These are phyloP conservation scores for Globisporangium spinosum DNA, from an alignment of 352 stramenopile species.

Conservation along the genomic window DNA sequence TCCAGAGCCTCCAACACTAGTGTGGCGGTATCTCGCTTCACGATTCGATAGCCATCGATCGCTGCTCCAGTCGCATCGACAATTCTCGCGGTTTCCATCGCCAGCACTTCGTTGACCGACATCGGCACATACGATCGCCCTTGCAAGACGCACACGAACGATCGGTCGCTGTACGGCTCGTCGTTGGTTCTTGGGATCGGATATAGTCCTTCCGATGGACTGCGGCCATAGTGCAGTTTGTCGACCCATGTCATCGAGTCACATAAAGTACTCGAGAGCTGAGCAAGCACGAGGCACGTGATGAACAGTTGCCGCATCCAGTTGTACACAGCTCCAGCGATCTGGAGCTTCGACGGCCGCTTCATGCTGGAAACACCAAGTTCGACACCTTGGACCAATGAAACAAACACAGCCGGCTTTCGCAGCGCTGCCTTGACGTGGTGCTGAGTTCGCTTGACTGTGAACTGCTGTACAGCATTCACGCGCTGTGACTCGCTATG, in stretches of 20 bases:
- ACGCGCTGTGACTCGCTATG: too few species aligned
- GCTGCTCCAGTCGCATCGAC: neutral
- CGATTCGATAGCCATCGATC: neutral
- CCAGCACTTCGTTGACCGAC: neutral
- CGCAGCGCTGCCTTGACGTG: neutral
- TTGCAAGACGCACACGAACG: neutral
- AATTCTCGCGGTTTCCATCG: neutral
- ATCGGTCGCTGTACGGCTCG: neutral
- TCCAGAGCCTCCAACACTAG: neutral
- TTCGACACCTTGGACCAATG: neutral
- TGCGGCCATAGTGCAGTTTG: neutral
- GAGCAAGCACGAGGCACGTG: neutral
- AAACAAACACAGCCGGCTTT: neutral
- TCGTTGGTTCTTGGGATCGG: neutral
- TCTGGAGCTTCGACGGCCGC: neutral
- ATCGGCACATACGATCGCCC: neutral
- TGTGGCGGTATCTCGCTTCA: neutral
- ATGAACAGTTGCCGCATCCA: neutral
- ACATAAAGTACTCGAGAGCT: neutral
- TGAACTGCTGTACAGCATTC: too few species aligned
- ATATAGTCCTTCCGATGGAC: neutral
- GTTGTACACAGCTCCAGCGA: neutral
- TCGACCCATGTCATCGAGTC: neutral
- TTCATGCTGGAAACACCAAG: neutral
- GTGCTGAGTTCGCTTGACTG: too few species aligned